phyloP scores from a whole-genome alignment of 1,139 yeast species.

The Sugiyamaella sp. region DNA sequence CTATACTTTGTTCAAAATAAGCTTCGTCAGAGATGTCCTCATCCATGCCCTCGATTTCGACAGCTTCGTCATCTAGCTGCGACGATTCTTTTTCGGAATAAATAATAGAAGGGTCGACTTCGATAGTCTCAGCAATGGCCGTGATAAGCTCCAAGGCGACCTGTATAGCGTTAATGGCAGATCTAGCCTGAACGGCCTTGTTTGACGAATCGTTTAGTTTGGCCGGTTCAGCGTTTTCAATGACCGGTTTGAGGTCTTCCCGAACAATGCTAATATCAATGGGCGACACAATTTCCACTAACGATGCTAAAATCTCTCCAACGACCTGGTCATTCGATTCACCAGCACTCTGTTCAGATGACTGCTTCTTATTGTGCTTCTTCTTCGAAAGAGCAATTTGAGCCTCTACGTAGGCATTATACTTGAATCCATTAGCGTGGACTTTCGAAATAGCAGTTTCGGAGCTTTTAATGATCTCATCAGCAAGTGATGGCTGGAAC shows the following conservation, averaged over 20 bases:
- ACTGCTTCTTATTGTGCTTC: not conserved
- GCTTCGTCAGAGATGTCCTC: constrained; percentile 26
- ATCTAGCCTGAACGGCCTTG: constrained; percentile 51
- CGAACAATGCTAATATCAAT: constrained; percentile 52
- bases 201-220: constrained; percentile 48
- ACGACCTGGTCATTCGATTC: constrained; percentile 18
- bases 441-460: constrained; percentile 30
- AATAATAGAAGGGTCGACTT: constrained; percentile 37
- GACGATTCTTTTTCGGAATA: constrained; percentile 24
- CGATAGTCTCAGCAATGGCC: constrained; percentile 65
- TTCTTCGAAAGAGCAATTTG: constrained; percentile 5
- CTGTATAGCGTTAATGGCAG: constrained; percentile 63
- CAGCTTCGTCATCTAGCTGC: constrained; percentile 27
- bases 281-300: constrained; percentile 29
- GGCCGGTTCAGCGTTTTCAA: constrained; percentile 50
- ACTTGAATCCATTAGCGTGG: constrained; percentile 35
- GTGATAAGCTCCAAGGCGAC: constrained; percentile 74
- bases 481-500: constrained; percentile 23
- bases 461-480: constrained; percentile 21
- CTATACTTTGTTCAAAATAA: constrained; percentile 23
- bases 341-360: not conserved
- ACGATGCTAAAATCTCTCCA: constrained; percentile 31
- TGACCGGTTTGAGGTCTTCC: constrained; percentile 40
- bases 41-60: constrained; percentile 26
- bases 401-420: constrained; percentile 31